These are phyloP conservation scores for Knufia fluminis DNA, from an alignment of 2,329 filamentous ascomycete species.

Conservation along the genomic window DNA sequence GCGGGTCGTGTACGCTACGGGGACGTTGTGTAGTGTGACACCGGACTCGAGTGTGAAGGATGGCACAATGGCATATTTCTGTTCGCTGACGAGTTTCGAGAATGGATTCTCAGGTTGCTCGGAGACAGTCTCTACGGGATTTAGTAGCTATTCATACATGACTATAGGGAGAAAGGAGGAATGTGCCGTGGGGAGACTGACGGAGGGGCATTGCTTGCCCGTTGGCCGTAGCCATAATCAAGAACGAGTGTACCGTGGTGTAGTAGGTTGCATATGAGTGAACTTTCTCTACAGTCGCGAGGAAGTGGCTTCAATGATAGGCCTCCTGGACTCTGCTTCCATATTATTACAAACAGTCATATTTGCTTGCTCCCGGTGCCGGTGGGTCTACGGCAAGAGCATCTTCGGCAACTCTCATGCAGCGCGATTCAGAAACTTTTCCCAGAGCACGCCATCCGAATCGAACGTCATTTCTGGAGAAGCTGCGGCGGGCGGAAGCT, in stretches of 20 bases:
- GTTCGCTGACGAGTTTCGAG: constrained; percentile 73
- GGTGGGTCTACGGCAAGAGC: no score
- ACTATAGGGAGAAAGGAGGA: constrained; percentile 1
- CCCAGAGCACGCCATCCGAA: no score
- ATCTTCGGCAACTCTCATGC: no score
- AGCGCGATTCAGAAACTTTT: no score
- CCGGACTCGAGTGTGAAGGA: constrained; percentile 91
- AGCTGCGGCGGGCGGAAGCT: no score
- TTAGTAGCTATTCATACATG: constrained; percentile 37
- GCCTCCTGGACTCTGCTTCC: no score
- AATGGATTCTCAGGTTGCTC: constrained; percentile 88
- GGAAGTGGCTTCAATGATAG: no score
- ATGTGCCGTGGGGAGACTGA: constrained; percentile 28
- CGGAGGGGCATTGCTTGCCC: constrained; percentile 22
- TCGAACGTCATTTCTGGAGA: no score
- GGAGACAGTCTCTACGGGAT: constrained; percentile 46
- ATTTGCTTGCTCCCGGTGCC: no score
- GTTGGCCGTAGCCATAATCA: background rate
- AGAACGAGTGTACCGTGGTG: background rate
- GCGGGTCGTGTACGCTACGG: constrained; percentile 55
- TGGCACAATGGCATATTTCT: constrained; percentile 76
- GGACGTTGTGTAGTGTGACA: constrained; percentile 66
- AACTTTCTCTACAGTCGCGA: no score
- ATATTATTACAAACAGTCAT: no score
- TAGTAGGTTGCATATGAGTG: background rate